Percentiles rank a stretch among this genome's conserved stretches.
phyloP scores from a whole-genome alignment of 73 alveolate species.

The Stentor coeruleus region DNA sequence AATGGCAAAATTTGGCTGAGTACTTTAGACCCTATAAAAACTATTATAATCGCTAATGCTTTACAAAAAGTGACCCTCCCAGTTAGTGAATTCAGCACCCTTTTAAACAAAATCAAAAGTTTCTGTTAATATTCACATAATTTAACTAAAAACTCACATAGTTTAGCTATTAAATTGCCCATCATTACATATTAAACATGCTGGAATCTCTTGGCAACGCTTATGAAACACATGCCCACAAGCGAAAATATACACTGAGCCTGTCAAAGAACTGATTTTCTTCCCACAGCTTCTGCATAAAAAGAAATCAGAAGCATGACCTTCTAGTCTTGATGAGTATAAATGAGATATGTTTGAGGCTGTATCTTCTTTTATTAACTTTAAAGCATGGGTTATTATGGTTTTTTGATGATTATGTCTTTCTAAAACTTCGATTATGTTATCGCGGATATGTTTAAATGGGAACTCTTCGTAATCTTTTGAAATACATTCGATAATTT shows the following conservation, averaged over 20 bases:
- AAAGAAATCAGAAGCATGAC: not conserved
- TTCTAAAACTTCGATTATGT: not conserved
- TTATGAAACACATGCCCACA: constrained; percentile 25
- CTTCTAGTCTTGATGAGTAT: not conserved
- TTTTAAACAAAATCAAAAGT: no score
- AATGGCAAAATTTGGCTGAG: constrained; percentile 23
- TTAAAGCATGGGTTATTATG: not conserved
- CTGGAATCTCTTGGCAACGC: not conserved
- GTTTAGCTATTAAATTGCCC: no score
- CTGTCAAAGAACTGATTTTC: not conserved
- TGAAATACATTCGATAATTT: not conserved
- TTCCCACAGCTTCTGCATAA: not conserved
- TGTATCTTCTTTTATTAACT: not conserved
- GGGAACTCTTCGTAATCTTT: not conserved
- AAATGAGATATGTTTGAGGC: not conserved
- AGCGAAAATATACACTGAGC: not conserved
- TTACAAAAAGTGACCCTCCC: not conserved
- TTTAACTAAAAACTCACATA: no score
- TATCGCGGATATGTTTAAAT: constrained; percentile 1
- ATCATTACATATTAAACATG: not conserved
- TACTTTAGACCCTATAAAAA: not conserved
- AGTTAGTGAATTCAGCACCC: no score
- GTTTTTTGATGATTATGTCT: not conserved
- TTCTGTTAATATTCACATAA: no score
- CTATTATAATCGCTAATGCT: constrained; percentile 19